These are phyloP conservation scores for Mariannaea elegans DNA, from an alignment of 2,329 filamentous ascomycete genomes.

Conservation along the genomic window DNA sequence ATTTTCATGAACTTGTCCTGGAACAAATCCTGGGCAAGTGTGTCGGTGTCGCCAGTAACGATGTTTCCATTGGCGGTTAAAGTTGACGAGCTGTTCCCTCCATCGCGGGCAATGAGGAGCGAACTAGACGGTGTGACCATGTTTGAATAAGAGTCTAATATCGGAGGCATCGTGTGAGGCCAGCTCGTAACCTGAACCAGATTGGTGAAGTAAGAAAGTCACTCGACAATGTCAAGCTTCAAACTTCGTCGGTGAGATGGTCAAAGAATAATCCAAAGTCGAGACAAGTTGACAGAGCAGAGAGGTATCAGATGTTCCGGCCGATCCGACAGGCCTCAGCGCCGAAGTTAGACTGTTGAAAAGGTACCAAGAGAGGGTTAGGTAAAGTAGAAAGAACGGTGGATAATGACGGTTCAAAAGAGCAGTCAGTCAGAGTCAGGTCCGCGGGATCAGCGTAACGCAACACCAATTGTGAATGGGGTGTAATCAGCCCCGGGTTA, in stretches of 20 bases:
- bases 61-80: slow-evolving; percentile 22
- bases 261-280: not conserved
- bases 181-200: not conserved
- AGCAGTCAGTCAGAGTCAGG: not conserved
- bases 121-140: slow-evolving; percentile 25
- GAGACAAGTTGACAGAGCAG: slow-evolving; percentile 3
- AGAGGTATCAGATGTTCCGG: slow-evolving; percentile 30
- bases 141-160: not conserved
- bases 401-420: slow-evolving; percentile 6
- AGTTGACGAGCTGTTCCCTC: slow-evolving; percentile 24
- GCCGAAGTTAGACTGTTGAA: slow-evolving; percentile 6
- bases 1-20: slow-evolving; percentile 41
- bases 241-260: not conserved
- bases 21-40: slow-evolving; percentile 39
- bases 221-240: not conserved
- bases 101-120: slow-evolving; percentile 26
- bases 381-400: slow-evolving; percentile 7
- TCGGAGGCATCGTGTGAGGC: not conserved
- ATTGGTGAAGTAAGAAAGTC: not conserved
- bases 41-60: slow-evolving; percentile 16
- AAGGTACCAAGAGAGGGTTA: not conserved
- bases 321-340: slow-evolving; percentile 31
- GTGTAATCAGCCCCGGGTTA: not conserved
- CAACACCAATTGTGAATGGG: slow-evolving; percentile 9
- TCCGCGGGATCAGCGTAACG: not conserved